These are phyloP conservation scores for Aspergillus proliferans DNA, from an alignment of 2,329 filamentous ascomycete genomes.

Conservation along the genomic window DNA sequence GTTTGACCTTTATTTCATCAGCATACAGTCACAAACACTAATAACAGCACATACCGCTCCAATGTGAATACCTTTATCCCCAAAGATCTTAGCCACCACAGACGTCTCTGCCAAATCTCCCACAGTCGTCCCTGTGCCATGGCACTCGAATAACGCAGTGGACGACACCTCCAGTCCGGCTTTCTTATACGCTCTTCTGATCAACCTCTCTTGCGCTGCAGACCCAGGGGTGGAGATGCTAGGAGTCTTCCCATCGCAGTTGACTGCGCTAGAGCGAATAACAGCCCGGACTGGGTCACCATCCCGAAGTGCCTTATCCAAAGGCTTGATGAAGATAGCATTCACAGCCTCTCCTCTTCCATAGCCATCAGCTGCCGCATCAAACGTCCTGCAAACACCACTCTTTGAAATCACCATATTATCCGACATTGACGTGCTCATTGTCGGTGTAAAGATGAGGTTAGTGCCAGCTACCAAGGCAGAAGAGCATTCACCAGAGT, in stretches of 20 bases:
- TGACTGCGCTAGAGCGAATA: constrained; percentile 1
- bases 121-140: constrained; percentile 8
- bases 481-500: constrained; percentile 15
- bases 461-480: constrained; percentile 30
- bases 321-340: neutral
- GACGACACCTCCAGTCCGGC: constrained; percentile 2
- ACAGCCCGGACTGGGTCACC: neutral
- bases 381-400: neutral
- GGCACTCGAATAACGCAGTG: constrained; percentile 10
- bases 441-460: constrained; percentile 1
- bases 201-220: constrained; percentile 11
- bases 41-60: constrained; percentile 2
- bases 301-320: neutral
- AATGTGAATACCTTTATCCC: constrained; percentile 1
- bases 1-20: constrained; percentile 10
- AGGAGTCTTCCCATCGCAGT: constrained; percentile 10
- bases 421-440: neutral
- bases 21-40: no score
- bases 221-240: constrained; percentile 8
- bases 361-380: neutral
- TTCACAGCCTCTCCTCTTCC: constrained; percentile 1
- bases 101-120: constrained; percentile 8
- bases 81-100: constrained; percentile 3
- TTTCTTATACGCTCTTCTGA: constrained; percentile 7
- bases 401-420: neutral